Conservation (phyloP, 2,329 filamentous ascomycete species). For the Fusarium setosum region DNA sequence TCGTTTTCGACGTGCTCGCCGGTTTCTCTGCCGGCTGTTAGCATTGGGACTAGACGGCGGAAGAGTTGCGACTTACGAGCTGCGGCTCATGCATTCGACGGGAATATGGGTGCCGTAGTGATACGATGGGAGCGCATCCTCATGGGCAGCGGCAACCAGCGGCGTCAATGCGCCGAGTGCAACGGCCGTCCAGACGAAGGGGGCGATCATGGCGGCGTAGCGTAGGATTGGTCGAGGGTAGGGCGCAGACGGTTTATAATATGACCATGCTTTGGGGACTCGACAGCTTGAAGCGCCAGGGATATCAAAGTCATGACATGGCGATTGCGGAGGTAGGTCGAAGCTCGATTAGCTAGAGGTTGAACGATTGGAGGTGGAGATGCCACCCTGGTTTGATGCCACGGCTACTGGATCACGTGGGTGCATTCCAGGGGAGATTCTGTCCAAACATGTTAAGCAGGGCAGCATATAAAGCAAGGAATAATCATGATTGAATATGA, state of each 20-base stretch:
- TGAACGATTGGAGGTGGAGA: conserved; percentile 37
- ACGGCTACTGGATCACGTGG: conserved; percentile 36
- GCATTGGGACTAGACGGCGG: background rate
- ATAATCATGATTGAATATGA: no score
- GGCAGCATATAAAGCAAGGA: background rate
- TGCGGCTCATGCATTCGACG: conserved; percentile 80
- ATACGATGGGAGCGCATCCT: conserved; percentile 67
- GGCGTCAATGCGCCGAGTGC: conserved; percentile 41
- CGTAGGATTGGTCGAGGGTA: background rate
- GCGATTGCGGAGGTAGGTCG: conserved; percentile 8
- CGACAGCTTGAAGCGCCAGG: conserved; percentile 20
- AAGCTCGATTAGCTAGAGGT: background rate
- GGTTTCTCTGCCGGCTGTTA: conserved; percentile 71
- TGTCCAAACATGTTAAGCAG: background rate
- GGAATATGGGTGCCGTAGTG: conserved; percentile 74
- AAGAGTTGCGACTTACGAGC: conserved; percentile 64
- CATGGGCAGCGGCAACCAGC: conserved; percentile 45
- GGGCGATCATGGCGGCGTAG: conserved; percentile 29
- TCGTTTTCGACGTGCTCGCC: conserved; percentile 89
- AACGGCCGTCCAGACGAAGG: conserved; percentile 25
- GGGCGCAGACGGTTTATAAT: conserved; percentile 2
- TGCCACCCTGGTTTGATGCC: conserved; percentile 38
- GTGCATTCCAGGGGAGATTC: conserved; percentile 7
- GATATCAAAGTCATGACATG: conserved; percentile 32
- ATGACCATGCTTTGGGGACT: conserved; percentile 8